phyloP scores from a whole-genome alignment of 768 basidiomycete species.

The Megacollybia marginata region DNA sequence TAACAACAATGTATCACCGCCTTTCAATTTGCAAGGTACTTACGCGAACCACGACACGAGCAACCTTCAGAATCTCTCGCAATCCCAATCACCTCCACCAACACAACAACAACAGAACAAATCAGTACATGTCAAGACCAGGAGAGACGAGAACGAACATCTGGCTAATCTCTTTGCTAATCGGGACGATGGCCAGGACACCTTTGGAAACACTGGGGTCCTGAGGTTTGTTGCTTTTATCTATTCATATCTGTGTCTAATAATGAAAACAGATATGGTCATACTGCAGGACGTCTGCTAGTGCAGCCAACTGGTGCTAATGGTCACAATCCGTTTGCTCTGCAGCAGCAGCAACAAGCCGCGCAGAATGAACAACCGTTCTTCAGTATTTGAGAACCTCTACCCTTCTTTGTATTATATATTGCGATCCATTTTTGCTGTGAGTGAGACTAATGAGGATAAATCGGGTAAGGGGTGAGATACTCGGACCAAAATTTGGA shows the following conservation, averaged over 20 bases:
- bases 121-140: conserved; percentile 32
- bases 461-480: too few relatives aligned
- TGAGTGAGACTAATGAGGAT: too few relatives aligned
- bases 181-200: conserved; percentile 88
- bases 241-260: not conserved
- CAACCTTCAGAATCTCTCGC: conserved; percentile 16
- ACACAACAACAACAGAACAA: conserved; percentile 26
- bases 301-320: conserved; percentile 38
- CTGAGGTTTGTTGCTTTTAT: conserved; percentile 45
- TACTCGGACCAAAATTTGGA: too few relatives aligned
- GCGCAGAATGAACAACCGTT: conserved; percentile 58
- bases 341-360: conserved; percentile 48
- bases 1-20: conserved; percentile 21
- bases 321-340: conserved; percentile 61
- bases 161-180: conserved; percentile 82
- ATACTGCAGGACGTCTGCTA: conserved; percentile 43
- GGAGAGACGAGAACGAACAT: conserved; percentile 63
- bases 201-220: conserved; percentile 85
- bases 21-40: conserved; percentile 68
- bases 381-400: conserved; percentile 35
- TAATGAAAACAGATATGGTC: conserved; percentile 41
- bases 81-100: conserved; percentile 33
- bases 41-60: conserved; percentile 43
- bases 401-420: too few relatives aligned
- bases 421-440: too few relatives aligned